phyloP scores from a whole-genome alignment of 2,329 filamentous ascomycete species.

The Camptophora hylomeconis region DNA sequence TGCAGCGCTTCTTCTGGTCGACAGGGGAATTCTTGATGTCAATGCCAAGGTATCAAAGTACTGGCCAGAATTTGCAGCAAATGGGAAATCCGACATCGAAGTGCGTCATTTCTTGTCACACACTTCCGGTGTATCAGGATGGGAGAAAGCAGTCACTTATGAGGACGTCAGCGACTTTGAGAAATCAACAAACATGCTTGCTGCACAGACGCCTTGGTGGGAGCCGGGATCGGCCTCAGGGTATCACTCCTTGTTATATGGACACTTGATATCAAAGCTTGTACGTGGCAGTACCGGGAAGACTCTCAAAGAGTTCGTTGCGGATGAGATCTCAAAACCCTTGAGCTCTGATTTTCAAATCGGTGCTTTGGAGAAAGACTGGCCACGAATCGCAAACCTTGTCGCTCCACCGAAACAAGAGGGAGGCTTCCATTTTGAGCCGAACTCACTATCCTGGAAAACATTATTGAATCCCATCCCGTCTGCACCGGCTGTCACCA shows the following conservation, averaged over 20 bases:
- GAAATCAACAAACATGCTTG: constrained; percentile 23
- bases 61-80: constrained; percentile 35
- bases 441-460: constrained; percentile 14
- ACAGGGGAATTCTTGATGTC: constrained; percentile 26
- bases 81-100: constrained; percentile 28
- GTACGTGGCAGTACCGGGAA: constrained; percentile 30
- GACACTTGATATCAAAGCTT: constrained; percentile 32
- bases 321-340: constrained; percentile 30
- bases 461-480: constrained; percentile 21
- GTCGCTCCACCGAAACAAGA: constrained; percentile 18
- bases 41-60: constrained; percentile 28
- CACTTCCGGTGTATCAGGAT: constrained; percentile 23
- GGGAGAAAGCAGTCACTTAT: constrained; percentile 21
- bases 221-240: constrained; percentile 30
- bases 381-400: constrained; percentile 27
- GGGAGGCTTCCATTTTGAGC: too few species aligned
- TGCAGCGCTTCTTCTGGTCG: constrained; percentile 27
- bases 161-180: constrained; percentile 24
- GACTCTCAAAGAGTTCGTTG: constrained; percentile 30
- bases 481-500: constrained; percentile 13
- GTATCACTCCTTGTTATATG: constrained; percentile 30
- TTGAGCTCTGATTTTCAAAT: constrained; percentile 35
- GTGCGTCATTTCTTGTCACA: constrained; percentile 31
- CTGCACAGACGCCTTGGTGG: constrained; percentile 32
- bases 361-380: constrained; percentile 30